phyloP scores from a whole-genome alignment of 768 basidiomycete species.

The Russula griseocarnosa region DNA sequence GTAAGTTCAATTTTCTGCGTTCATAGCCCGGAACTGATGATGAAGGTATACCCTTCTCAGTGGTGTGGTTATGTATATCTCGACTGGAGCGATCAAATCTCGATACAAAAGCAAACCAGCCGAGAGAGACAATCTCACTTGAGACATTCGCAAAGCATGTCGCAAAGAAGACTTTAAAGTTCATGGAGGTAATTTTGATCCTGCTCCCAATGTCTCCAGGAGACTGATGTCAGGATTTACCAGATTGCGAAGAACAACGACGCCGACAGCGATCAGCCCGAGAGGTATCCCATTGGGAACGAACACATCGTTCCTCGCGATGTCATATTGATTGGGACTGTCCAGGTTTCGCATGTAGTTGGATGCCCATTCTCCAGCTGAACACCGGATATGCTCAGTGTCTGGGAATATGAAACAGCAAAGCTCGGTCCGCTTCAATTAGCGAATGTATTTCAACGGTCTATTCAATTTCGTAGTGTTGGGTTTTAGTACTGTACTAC shows the following conservation, averaged over 20 bases:
- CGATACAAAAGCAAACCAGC: neutral
- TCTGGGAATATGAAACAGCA: neutral
- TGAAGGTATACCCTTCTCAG: neutral
- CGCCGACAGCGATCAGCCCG: too few species aligned
- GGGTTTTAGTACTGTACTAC: neutral
- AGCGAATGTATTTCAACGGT: neutral
- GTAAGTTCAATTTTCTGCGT: neutral
- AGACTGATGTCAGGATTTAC: neutral
- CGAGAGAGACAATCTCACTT: neutral
- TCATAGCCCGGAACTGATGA: neutral
- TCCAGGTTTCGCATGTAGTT: constrained; percentile 21
- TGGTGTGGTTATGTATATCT: constrained; percentile 17
- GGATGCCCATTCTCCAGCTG: constrained; percentile 23
- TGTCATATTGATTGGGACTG: constrained; percentile 6
- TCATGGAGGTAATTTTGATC: constrained; percentile 2
- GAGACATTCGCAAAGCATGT: constrained; percentile 18
- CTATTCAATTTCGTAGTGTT: neutral
- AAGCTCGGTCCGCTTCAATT: neutral
- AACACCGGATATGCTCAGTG: neutral
- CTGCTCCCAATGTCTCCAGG: neutral
- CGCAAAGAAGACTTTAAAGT: constrained; percentile 2
- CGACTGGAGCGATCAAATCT: constrained; percentile 10
- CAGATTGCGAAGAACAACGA: neutral
- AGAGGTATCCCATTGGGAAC: neutral
- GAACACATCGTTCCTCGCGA: neutral